Evolutionary conservation across 805 yeast species (phyloP).

Genomic region (Metschnikowia anglica): DNA sequence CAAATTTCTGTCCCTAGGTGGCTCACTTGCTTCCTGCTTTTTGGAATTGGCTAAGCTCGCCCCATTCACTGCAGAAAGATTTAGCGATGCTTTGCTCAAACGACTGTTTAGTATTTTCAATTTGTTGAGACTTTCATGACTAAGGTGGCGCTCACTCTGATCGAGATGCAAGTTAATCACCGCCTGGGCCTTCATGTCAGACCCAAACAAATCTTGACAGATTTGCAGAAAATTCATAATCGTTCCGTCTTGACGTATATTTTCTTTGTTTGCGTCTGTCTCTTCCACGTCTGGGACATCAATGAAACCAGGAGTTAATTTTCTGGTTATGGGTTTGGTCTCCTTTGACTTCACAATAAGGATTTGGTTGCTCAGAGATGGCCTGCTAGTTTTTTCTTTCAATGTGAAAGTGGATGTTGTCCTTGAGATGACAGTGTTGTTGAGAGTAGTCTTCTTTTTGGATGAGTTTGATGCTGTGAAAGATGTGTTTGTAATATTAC

Average conservation of each 20-base stretch:
- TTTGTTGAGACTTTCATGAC: conserved; percentile 14
- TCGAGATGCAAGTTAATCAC: conserved; percentile 9
- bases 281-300: conserved; percentile 17
- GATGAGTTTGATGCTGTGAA: conserved; percentile 42
- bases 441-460: conserved; percentile 33
- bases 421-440: conserved; percentile 26
- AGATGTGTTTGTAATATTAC: conserved; percentile 35
- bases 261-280: conserved; percentile 20
- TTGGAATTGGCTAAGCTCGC: not conserved
- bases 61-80: conserved; percentile 7
- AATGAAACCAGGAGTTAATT: conserved; percentile 21
- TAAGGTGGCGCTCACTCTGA: conserved; percentile 8
- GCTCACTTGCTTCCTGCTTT: conserved; percentile 21
- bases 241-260: conserved; percentile 21
- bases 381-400: conserved; percentile 6
- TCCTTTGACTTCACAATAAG: conserved; percentile 16
- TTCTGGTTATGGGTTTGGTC: conserved; percentile 14
- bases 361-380: conserved; percentile 11
- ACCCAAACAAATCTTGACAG: conserved; percentile 34
- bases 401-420: conserved; percentile 22
- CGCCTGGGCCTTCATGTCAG: conserved; percentile 16
- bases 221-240: conserved; percentile 32
- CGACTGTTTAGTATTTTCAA: conserved; percentile 13
- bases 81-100: conserved; percentile 16
- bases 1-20: conserved; percentile 7